These are phyloP conservation scores for Debaryomyces castellii DNA, from an alignment of 805 yeast genomes.

Conservation along the genomic window DNA sequence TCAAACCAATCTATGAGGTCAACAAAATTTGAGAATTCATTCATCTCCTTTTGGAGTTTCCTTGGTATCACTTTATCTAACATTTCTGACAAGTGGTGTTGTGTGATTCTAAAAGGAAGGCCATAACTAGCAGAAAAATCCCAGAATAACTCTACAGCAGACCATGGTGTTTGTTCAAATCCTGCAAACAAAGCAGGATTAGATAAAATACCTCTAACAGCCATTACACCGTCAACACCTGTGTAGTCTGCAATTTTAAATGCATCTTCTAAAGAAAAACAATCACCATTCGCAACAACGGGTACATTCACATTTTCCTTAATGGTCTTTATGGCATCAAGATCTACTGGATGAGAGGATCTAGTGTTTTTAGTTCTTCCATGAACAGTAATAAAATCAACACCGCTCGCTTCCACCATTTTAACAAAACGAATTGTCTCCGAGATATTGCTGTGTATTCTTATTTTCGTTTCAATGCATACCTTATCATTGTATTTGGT, in stretches of 20 bases:
- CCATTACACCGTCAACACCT: conserved; percentile 91
- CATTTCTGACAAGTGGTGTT: conserved; percentile 91
- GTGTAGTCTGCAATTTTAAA: conserved; percentile 59
- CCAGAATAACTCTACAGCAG: conserved; percentile 82
- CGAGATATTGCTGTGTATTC: conserved; percentile 75
- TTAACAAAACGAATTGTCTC: conserved; percentile 75
- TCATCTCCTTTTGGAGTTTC: conserved; percentile 50
- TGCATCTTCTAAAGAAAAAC: conserved; percentile 69
- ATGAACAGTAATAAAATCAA: conserved; percentile 90
- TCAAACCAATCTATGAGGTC: conserved; percentile 87
- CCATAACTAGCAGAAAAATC: conserved; percentile 78
- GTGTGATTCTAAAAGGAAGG: conserved; percentile 77
- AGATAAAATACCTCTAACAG: conserved; percentile 81
- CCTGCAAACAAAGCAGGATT: conserved; percentile 92
- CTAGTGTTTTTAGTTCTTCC: conserved; percentile 87
- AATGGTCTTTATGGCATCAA: conserved; percentile 74
- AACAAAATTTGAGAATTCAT: conserved; percentile 54
- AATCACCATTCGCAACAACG: conserved; percentile 98
- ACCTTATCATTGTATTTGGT: conserved; percentile 65
- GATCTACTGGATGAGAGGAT: conserved; percentile 78
- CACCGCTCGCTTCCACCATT: conserved; percentile 81
- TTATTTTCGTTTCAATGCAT: conserved; percentile 87
- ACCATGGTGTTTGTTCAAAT: conserved; percentile 77
- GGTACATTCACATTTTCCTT: conserved; percentile 63
- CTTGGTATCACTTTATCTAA: conserved; percentile 50